Conservation (phyloP, 768 basidiomycete genomes). For the Hypholoma sublateritium region DNA sequence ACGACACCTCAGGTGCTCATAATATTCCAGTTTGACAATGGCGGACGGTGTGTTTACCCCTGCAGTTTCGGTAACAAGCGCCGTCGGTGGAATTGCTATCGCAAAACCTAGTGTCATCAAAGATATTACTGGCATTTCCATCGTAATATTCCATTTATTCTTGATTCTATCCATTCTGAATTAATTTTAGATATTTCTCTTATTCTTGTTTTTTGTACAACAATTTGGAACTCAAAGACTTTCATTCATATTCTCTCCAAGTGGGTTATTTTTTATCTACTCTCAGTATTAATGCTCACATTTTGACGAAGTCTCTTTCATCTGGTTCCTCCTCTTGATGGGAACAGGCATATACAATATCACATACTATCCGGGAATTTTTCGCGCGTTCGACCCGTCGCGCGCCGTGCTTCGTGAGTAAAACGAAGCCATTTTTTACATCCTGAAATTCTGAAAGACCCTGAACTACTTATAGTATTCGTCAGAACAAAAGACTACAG, state of each 20-base stretch:
- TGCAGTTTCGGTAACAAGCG: conserved; percentile 67
- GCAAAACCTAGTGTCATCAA: conserved; percentile 47
- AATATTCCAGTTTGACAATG: conserved; percentile 48
- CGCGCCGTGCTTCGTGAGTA: conserved; percentile 58
- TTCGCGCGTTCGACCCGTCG: conserved; percentile 67
- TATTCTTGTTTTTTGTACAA: conserved; percentile 58
- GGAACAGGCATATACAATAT: conserved; percentile 61
- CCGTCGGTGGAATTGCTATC: conserved; percentile 67
- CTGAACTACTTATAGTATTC: conserved; percentile 42
- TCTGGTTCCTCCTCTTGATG: conserved; percentile 56
- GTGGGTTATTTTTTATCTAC: conserved; percentile 26
- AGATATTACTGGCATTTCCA: conserved; percentile 28
- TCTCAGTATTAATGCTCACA: not conserved
- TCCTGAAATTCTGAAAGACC: not conserved
- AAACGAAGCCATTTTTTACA: not conserved
- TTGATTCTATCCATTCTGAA: too few relatives aligned
- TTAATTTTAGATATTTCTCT: conserved; percentile 43
- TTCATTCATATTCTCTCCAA: conserved; percentile 52
- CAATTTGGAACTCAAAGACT: conserved; percentile 58
- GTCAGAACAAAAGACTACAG: conserved; percentile 64
- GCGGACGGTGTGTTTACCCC: conserved; percentile 70
- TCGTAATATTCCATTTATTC: too few relatives aligned
- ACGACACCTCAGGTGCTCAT: not conserved
- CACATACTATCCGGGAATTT: conserved; percentile 52
- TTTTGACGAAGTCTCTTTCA: conserved; percentile 40